A percentile compares a stretch with the other conserved stretches of the same genome.
phyloP scores from a whole-genome alignment of 305 asterid species.

The Fraxinus greggii region DNA sequence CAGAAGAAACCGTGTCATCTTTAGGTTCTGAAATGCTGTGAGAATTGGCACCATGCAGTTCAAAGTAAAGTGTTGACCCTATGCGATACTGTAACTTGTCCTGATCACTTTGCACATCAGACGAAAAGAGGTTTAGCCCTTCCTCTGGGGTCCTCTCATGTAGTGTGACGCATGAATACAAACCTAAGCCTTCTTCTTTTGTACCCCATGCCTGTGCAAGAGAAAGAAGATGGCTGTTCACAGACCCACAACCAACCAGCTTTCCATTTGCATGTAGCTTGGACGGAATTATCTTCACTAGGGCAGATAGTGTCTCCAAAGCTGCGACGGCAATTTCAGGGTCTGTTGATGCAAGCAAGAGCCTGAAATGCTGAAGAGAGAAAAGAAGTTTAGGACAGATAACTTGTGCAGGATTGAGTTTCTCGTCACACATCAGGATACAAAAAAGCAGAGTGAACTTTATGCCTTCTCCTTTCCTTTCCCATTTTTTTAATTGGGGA shows the following conservation, averaged over 20 bases:
- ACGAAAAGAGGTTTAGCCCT: constrained; percentile 78
- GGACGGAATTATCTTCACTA: constrained; percentile 87
- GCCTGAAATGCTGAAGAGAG: constrained; percentile 84
- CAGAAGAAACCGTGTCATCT: constrained; percentile 45
- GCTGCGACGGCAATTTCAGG: constrained; percentile 85
- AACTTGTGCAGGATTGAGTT: constrained; percentile 6
- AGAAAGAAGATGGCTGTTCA: constrained; percentile 78
- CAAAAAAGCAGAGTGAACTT: background rate
- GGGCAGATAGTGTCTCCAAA: constrained; percentile 74
- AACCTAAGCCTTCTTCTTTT: constrained; percentile 97
- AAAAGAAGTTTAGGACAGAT: constrained; percentile 24
- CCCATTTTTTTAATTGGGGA: background rate
- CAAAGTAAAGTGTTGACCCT: constrained; percentile 95
- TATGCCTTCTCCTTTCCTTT: background rate
- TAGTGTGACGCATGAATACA: constrained; percentile 76
- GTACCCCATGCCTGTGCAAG: constrained; percentile 99
- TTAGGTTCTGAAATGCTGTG: constrained; percentile 32
- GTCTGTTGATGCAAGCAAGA: constrained; percentile 90
- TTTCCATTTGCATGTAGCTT: constrained; percentile 91
- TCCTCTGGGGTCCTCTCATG: constrained; percentile 80
- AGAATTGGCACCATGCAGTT: constrained; percentile 55
- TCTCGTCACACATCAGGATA: background rate
- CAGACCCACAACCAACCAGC: constrained; percentile 88
- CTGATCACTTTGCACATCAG: constrained; percentile 58
- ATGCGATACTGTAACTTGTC: constrained; percentile 62